Conservation (phyloP, 2,329 filamentous ascomycete species). For the Claviceps lovelessii region DNA sequence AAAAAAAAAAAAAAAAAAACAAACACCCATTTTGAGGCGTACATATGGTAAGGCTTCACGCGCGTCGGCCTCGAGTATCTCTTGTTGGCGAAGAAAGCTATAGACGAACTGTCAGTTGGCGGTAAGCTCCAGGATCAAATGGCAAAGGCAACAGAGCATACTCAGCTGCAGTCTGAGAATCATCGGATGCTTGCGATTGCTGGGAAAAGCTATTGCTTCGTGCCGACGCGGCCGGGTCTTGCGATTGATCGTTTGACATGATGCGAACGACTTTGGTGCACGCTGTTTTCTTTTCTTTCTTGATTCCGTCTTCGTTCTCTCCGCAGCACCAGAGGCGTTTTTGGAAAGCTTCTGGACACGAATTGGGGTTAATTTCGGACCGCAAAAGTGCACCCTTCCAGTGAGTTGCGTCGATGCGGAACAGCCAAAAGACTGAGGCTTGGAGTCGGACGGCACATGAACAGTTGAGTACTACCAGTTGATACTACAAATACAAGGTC, state of each 20-base stretch:
- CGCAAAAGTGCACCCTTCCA: background rate
- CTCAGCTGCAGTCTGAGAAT: conserved; percentile 56
- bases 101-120: background rate
- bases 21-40: conserved; percentile 16
- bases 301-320: background rate
- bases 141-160: conserved; percentile 11
- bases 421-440: background rate
- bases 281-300: background rate
- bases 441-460: background rate
- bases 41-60: conserved; percentile 91
- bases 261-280: background rate
- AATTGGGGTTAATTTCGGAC: background rate
- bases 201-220: conserved; percentile 47
- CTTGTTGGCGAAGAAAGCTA: conserved; percentile 78
- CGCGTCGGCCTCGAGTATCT: conserved; percentile 85
- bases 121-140: too few species aligned
- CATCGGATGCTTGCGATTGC: conserved; percentile 38
- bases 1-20: too few species aligned
- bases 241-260: conserved; percentile 25
- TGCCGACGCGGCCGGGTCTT: conserved; percentile 11
- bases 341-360: background rate
- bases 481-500: background rate
- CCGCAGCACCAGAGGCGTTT: background rate
- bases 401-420: background rate
- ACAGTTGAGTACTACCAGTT: background rate